Evolutionary conservation across 176 grass and related monocot genomes (phyloP).

Genomic region (Carex parvula): DNA sequence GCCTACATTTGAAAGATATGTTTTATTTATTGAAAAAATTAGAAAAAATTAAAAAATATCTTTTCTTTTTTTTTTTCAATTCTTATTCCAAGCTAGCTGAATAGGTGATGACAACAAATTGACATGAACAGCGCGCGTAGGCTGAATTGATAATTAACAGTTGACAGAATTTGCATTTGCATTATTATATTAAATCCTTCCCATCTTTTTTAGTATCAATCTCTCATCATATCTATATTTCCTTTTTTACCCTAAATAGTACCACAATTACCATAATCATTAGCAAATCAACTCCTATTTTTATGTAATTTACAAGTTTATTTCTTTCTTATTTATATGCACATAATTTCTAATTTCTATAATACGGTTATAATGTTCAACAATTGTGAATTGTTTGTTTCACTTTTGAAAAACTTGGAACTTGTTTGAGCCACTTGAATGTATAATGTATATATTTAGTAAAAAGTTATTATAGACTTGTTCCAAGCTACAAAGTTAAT

Average conservation of each 20-base stretch:
- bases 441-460: background rate
- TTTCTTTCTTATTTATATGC: background rate
- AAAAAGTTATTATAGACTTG: background rate
- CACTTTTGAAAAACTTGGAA: too few relatives aligned
- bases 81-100: too few relatives aligned
- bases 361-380: background rate
- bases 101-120: too few relatives aligned
- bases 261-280: background rate
- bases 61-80: too few relatives aligned
- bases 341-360: too few relatives aligned
- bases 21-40: too few relatives aligned
- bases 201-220: background rate
- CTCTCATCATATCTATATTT: background rate
- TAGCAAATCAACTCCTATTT: background rate
- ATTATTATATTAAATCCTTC: background rate
- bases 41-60: too few relatives aligned
- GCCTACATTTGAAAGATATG: too few relatives aligned
- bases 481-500: background rate
- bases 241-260: too few relatives aligned
- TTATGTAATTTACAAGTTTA: background rate
- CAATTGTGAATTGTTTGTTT: background rate
- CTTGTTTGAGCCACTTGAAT: background rate
- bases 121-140: too few relatives aligned
- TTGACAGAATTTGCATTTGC: too few relatives aligned
- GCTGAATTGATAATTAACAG: too few relatives aligned